These are phyloP conservation scores for Rhododendron ovatum DNA, from an alignment of 148 eudicot genomes.

Conservation along the genomic window DNA sequence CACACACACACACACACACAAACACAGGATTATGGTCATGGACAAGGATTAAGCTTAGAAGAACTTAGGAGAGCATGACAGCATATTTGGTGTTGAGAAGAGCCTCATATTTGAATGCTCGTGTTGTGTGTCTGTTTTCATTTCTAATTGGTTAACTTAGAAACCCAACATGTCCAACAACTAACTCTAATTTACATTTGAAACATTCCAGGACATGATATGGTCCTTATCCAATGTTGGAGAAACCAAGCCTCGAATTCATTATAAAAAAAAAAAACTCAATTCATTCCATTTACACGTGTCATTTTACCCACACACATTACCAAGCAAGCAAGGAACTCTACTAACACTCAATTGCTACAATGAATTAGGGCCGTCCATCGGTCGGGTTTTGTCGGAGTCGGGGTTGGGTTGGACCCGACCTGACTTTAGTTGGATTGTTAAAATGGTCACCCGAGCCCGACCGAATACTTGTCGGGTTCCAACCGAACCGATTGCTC, in stretches of 20 bases:
- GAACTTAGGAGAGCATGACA: neutral
- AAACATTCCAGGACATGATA: neutral
- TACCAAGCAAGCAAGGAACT: neutral
- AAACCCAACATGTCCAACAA: neutral
- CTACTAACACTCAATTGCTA: neutral
- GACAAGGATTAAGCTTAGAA: neutral
- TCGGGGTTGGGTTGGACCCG: too few relatives aligned
- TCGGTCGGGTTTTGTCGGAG: too few relatives aligned
- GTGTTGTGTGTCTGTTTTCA: neutral
- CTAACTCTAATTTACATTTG: neutral
- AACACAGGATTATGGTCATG: neutral
- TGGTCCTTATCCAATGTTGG: neutral
- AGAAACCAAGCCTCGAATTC: neutral
- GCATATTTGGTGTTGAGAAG: neutral
- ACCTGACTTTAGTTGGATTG: too few relatives aligned
- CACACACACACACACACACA: neutral
- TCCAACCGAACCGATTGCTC: too few relatives aligned
- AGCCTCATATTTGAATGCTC: neutral
- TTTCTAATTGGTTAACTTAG: neutral
- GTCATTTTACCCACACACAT: neutral
- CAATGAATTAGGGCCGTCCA: too few relatives aligned
- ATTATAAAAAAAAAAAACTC: neutral
- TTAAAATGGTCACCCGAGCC: too few relatives aligned
- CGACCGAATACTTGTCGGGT: too few relatives aligned
- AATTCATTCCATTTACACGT: neutral